Base-by-base conservation (phyloP, 805 yeast genomes). In the Saturnispora saitoi region DNA sequence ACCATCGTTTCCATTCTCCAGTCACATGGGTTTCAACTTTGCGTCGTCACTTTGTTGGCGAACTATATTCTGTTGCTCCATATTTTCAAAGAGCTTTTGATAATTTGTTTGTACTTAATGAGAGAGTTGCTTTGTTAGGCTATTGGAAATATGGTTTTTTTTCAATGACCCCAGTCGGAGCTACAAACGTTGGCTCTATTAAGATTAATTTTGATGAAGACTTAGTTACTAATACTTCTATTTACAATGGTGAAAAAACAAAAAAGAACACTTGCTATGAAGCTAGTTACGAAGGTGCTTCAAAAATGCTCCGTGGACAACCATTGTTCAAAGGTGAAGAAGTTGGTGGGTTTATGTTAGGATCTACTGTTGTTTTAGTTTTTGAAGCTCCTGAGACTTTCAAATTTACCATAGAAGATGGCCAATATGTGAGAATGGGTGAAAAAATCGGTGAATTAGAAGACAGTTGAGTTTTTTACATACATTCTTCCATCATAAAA, bases 101-200 rank as follows among this genome's bases (percentile, higher is more conserved):
- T 47, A 91, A 93, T 36, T 75, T 93, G 54, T 93, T 93, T 63
- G 86, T 91, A 4, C 70, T 93, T 56, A 93, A 93, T 63, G 99
- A 93, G 68, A 77, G 99, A 58, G 99, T 93, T 3, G 95, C 99
- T 0, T 69, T 93, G 44, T 74, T 93, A 49, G 99, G 99, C 1
- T 81, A 87, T 59, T 93, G 99, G 99, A 86, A 85, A 62, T 77
- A 93, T 63, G 99, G 99, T 0, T 93, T 93, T 59, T 93, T 93
- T 70, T 83, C 95, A 55, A 93, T 93, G 99, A 91, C 96, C 0
- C 97, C 99, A 0, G 99, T 93, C 11, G 99, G 99, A 12, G 99
- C 99, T 22, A 93, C 99, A 2, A 93, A 93, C 67, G 99, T 93
- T 29, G 99, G 99, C 5, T 84, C 95, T 58, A 93, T 93, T 55